Base-by-base conservation (phyloP, 805 yeast genomes). In the Trichomonascus vanleenenianus region DNA sequence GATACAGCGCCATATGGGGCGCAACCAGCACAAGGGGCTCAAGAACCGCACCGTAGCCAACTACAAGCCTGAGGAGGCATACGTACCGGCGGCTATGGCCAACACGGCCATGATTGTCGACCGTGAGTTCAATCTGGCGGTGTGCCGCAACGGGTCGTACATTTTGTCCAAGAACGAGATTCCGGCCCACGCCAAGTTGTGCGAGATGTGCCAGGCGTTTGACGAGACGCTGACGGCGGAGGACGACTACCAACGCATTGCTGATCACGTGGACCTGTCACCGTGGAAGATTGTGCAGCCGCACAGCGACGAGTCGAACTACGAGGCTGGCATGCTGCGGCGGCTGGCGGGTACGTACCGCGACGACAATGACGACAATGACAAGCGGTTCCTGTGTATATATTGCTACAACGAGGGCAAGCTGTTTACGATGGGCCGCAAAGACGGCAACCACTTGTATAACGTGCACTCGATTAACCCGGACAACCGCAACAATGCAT, bases 161-260 rank as follows among this genome's bases (percentile, higher is more conserved):
- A 34, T 34, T 16, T 34, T 34, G 38, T 34, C 38, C 38, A 34
- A 34, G 16, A 34, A 34, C 22, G 38, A 34, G 22, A 34, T 34
- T 18, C 38, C 38, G 22, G 38, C 38, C 9, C 38, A 34, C 16
- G 19, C 22, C 38, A 14, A 34, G 22, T 20, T 34, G 11, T 34
- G 38, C 16, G 38, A 15, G 16, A 34, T 34, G 38, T 34, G 38
- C 16, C 38, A 34, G 16, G 38, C 19, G 22, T 34, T 9, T 15
- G 38, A 34, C 16, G 22, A 34, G 20, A 34, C 22, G 14, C 16
- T 34, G 38, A 34, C 20, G 19, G 20, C 7, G 7, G 19, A 34
- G 20, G 22, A 14, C 9, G 38, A 34, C 16, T 34, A 34, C 15
- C 38, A 34, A 15, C 4, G 16, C 7, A 34, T 34, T 34, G 38